phyloP scores from a whole-genome alignment of 306 rosid species.

The Medicago arabica region DNA sequence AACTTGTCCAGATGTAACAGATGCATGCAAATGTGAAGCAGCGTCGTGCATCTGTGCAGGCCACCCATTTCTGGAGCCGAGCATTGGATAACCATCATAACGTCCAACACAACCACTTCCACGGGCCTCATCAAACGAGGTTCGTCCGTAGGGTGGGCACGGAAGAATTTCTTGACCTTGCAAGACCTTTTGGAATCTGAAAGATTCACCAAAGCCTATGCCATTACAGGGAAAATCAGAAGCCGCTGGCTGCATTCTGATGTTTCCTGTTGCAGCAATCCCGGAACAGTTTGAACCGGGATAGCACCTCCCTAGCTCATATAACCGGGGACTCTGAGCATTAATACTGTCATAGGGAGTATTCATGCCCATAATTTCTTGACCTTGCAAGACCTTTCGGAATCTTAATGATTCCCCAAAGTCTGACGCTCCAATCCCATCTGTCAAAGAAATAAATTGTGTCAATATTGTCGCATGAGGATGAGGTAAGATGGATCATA shows the following conservation, averaged over 20 bases:
- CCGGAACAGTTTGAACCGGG: slow-evolving; percentile 66
- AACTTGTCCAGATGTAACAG: slow-evolving; percentile 65
- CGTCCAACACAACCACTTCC: slow-evolving; percentile 64
- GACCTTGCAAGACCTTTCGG: slow-evolving; percentile 99
- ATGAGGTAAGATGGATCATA: neutral
- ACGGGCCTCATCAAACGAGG: slow-evolving; percentile 51
- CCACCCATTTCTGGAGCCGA: slow-evolving; percentile 70
- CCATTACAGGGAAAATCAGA: slow-evolving; percentile 68
- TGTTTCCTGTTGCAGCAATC: slow-evolving; percentile 59
- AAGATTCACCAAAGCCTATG: slow-evolving; percentile 81
- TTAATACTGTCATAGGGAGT: slow-evolving; percentile 61
- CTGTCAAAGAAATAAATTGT: slow-evolving; percentile 47
- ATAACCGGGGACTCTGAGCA: slow-evolving; percentile 56
- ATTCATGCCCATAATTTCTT: slow-evolving; percentile 88
- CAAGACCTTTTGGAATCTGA: slow-evolving; percentile 98
- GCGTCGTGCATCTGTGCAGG: slow-evolving; percentile 52
- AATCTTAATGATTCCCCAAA: slow-evolving; percentile 92
- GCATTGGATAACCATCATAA: slow-evolving; percentile 61
- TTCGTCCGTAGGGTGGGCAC: slow-evolving; percentile 68
- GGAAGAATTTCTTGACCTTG: slow-evolving; percentile 99
- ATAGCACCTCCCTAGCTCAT: slow-evolving; percentile 70
- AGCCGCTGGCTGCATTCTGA: slow-evolving; percentile 52
- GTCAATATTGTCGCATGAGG: slow-evolving; percentile 30
- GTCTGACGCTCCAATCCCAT: slow-evolving; percentile 86
- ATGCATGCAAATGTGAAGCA: slow-evolving; percentile 50